Base-by-base conservation (phyloP, 306 rosid species). In the Inga laurina region DNA sequence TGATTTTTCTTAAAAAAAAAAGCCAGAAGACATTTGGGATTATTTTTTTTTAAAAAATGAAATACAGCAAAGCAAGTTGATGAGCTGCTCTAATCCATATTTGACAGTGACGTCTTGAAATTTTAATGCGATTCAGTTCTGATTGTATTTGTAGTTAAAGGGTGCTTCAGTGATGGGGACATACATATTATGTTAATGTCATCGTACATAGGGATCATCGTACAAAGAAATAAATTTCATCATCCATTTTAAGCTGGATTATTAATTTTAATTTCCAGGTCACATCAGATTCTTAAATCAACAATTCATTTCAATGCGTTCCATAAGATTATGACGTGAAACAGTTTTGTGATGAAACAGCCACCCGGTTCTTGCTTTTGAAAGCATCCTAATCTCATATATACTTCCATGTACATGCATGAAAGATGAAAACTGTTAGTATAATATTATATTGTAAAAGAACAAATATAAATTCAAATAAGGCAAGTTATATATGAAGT, bases 241-340 rank as follows among this genome's bases (percentile, higher is more conserved):
- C 51, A 8, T 52, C 30, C 22, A 8, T 24, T 72, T 72, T 65
- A 72, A 85, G 66, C 43, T 77, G 76, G 21, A 22, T 27, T 59
- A 59, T 10, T 51, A 16, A 51, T 51, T 51, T 52, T 56, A 21
- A 56, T 78, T 80, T 77, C 41, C 57, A 11, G 34, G 52, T 82
- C 66, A 73, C n/a, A 77, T 85, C 72, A 51, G 71, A 51, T 64
- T 85, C 15, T 76, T 27, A n/a, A 12, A 69, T 41, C 37, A 3
- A 16, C 16, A n/a, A 67, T 21, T 22, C 32, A 62, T 10, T 80
- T 80, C 59, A 62, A 32, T 65, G 66, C 18, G 21, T 44, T 56
- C 64, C 44, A 49, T 66, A 34, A 15, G 48, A 68, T 68, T 66
- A 18, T 69, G 51, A 69, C 49, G 74, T 8, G 13, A 41, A 70